Evolutionary conservation across 805 yeast genomes (phyloP), one percentile per base, ranked within the genome.

Genomic region (Hanseniaspora nectarophila): DNA sequence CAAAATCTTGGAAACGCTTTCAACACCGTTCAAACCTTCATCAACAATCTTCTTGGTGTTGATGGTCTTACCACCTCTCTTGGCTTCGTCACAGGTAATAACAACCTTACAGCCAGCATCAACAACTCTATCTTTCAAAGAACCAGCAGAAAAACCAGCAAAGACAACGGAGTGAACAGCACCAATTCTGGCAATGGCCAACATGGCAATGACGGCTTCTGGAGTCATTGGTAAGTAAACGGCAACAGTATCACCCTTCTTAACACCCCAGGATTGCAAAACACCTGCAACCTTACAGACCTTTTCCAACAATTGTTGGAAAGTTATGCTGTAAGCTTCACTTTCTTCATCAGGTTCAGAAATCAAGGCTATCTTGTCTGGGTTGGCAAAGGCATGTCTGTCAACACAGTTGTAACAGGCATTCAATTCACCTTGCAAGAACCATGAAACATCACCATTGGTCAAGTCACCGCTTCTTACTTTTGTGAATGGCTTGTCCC

Each of bases 211-310:
- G 56, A 92, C 73, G 20, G 97, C 96, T 71, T 89, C 95, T 46
- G 97, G 95, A 56, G 89, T 89, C 98, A 92, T 90, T 63, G 98
- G 98, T 66, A 90, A 72, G 70, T 90, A 90, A 54, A 90, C 85
- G 46, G 97, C 97, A 54, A 90, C 97, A 26, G 95, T 85, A 65
- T 90, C 98, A 64, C 98, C 98, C 69, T 86, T 85, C 60, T 75
- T 72, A 59, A 90, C 90, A 54, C 98, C 98, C 77, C 88, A 80
- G 54, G 81, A 75, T 57, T 76, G 72, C 65, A 92, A 76, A 40
- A 86, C 82, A 60, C 84, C 89, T 12, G 97, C 95, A 60, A 88
- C 80, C 63, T 83, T 81, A 58, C 84, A 81, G 43, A 90, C 96
- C 59, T 86, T 81, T 62, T 80, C 77, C 63, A 90, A 75, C 60